Evolutionary conservation across 75 land plant species (phyloP).

Genomic region (Pinus albicaulis): DNA sequence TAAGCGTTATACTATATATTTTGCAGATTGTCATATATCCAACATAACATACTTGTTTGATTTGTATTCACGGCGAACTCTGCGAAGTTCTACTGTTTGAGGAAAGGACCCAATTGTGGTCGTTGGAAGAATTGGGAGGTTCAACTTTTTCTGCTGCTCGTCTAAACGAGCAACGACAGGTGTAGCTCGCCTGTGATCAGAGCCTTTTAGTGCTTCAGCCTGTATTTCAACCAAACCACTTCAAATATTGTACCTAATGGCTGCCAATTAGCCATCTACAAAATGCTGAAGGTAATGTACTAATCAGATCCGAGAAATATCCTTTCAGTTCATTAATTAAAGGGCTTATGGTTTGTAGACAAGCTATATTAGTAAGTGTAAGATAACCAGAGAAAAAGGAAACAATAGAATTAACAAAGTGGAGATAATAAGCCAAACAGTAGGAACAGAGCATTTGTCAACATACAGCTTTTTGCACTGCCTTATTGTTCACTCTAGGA

Average conservation of each 20-base stretch:
- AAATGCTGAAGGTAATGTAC: background rate
- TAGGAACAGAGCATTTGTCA: background rate
- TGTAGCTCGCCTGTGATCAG: constrained; percentile 67
- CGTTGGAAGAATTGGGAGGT: constrained; percentile 70
- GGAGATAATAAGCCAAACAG: background rate
- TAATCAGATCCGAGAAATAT: background rate
- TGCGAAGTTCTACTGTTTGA: constrained; percentile 76
- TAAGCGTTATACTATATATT: background rate
- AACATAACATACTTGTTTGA: constrained; percentile 52
- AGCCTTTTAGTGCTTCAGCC: constrained; percentile 63
- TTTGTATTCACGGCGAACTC: constrained; percentile 83
- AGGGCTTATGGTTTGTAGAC: background rate
- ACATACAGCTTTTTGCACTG: constrained; percentile 85
- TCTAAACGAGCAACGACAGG: constrained; percentile 55
- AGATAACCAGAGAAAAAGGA: background rate
- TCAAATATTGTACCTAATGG: background rate
- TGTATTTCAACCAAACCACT: constrained; percentile 2
- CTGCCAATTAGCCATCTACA: too few species aligned
- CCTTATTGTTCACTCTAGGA: constrained; percentile 73
- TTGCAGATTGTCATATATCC: background rate
- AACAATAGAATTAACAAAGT: background rate
- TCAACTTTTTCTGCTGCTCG: constrained; percentile 71
- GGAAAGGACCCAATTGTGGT: constrained; percentile 84
- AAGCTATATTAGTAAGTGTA: background rate
- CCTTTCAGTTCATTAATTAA: background rate